Evolutionary conservation across 1,284 basidiomycete genomes (phyloP), one percentile per base, ranked within the genome.

Genomic region (Phlebopus sp.): DNA sequence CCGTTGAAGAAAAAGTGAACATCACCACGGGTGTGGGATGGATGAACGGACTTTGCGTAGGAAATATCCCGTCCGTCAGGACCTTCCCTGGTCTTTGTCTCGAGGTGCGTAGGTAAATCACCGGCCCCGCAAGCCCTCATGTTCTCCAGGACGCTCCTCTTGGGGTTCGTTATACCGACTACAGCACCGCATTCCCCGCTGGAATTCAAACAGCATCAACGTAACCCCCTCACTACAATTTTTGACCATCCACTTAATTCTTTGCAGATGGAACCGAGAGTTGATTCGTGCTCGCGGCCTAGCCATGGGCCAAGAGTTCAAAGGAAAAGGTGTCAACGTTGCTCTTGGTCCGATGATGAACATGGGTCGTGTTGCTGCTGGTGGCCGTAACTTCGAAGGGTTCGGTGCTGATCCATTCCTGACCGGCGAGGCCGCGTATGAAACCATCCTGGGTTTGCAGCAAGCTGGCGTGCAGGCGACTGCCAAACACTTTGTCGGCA

Each of bases 361-460:
- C 58, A 73, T 82, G 49, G 80, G 78, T 51, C 50, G 53, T 25
- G 46, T 59, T 25, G 53, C 57, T 5, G 55, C 76, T 54, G 76
- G 69, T 11, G 89, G 90, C 2, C 76, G 89, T 30, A 85, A 78
- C 60, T 92, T 84, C 83, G 88, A 84, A 63, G 78, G 81, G 23
- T 84, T 83, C 53, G 78, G 83, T 44, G 76, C 74, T 13, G 81
- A 84, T 58, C 82, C 84, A 0, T 89, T 82, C 61, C 75, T 90
- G 17, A 72, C 70, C 52, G 82, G 84, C 9, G 82, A 83, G 66
- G 78, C 74, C 2, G 79, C 82, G 0, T 83, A 77, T 54, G 74
- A 81, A 56, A 81, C 79, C 1, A 71, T 82, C 39, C 59, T 67
- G 0, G 86, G 87, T 6, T 65, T 87, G 10, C 88, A 90, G 60